Evolutionary conservation across 768 basidiomycete genomes (phyloP).

Genomic region (Sarcodon aspratus): DNA sequence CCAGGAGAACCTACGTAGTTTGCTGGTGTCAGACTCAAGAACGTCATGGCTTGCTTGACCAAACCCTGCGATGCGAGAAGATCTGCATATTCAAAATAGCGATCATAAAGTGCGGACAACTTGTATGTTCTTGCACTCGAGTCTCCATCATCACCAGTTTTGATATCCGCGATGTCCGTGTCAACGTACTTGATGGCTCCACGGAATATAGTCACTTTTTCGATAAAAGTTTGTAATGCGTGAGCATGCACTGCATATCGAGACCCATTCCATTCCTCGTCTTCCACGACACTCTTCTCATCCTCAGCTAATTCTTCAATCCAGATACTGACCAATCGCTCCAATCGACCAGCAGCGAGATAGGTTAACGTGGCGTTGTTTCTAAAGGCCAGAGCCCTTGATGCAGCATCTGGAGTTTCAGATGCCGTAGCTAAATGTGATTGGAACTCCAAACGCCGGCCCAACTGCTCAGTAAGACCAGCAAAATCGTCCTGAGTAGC

Average conservation of each 20-base stretch:
- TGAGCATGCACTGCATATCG: slow-evolving; percentile 72
- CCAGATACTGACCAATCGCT: slow-evolving; percentile 87
- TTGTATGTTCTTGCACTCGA: slow-evolving; percentile 61
- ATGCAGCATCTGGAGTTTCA: slow-evolving; percentile 28
- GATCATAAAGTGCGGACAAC: slow-evolving; percentile 78
- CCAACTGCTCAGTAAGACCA: slow-evolving; percentile 84
- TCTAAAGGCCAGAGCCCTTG: slow-evolving; percentile 42
- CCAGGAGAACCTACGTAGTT: slow-evolving; percentile 60
- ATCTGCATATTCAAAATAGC: slow-evolving; percentile 94
- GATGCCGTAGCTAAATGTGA: slow-evolving; percentile 46
- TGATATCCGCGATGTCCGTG: slow-evolving; percentile 40
- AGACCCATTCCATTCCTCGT: slow-evolving; percentile 32
- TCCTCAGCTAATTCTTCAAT: slow-evolving; percentile 83
- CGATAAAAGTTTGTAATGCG: slow-evolving; percentile 87
- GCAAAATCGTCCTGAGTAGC: slow-evolving; percentile 78
- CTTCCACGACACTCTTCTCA: slow-evolving; percentile 40
- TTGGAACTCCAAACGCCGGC: slow-evolving; percentile 82
- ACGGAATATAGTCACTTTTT: slow-evolving; percentile 94
- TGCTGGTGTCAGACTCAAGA: slow-evolving; percentile 67
- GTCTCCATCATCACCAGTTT: slow-evolving; percentile 22
- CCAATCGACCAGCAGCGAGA: slow-evolving; percentile 81
- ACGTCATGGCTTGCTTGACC: slow-evolving; percentile 67
- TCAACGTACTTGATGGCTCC: slow-evolving; percentile 75
- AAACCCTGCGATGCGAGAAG: slow-evolving; percentile 87
- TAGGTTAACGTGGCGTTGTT: slow-evolving; percentile 91